phyloP scores from a whole-genome alignment of 179 eudicot genomes.

The Spinacia oleracea region DNA sequence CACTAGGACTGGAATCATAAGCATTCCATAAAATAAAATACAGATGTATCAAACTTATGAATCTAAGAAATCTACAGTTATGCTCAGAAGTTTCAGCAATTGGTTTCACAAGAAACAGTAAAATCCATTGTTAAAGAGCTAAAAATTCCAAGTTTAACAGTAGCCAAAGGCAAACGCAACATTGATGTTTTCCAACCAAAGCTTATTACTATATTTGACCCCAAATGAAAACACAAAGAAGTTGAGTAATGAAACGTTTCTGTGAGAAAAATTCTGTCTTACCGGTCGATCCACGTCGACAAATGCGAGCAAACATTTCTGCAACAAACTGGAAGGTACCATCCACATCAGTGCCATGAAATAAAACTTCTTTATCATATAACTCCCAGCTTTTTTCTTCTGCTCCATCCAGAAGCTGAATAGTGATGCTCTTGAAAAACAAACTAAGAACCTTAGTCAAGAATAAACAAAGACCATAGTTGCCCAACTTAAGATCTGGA shows the following conservation, averaged over 20 bases:
- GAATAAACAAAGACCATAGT: conserved; percentile 28
- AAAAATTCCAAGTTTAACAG: background rate
- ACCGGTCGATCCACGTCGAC: conserved; percentile 96
- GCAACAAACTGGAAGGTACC: conserved; percentile 63
- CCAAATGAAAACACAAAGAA: background rate
- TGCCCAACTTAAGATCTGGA: background rate
- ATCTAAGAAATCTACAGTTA: background rate
- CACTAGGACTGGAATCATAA: background rate
- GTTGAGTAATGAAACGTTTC: background rate
- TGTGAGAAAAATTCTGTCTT: conserved; percentile 22
- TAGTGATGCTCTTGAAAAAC: conserved; percentile 57
- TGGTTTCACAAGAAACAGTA: background rate
- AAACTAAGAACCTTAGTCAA: conserved; percentile 52
- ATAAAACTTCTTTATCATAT: conserved; percentile 23
- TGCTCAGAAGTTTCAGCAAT: background rate
- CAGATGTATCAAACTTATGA: background rate
- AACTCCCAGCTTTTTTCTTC: conserved; percentile 50
- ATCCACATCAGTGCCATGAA: conserved; percentile 29
- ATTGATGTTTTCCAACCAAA: conserved; percentile 7
- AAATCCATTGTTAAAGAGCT: background rate
- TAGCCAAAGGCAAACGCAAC: background rate
- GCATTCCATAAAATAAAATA: background rate
- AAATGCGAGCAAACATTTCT: conserved; percentile 73
- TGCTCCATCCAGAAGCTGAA: conserved; percentile 71
- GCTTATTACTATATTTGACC: background rate